Evolutionary conservation across 352 stramenopile species (phyloP).

Genomic region (Thraustotheca clavata): DNA sequence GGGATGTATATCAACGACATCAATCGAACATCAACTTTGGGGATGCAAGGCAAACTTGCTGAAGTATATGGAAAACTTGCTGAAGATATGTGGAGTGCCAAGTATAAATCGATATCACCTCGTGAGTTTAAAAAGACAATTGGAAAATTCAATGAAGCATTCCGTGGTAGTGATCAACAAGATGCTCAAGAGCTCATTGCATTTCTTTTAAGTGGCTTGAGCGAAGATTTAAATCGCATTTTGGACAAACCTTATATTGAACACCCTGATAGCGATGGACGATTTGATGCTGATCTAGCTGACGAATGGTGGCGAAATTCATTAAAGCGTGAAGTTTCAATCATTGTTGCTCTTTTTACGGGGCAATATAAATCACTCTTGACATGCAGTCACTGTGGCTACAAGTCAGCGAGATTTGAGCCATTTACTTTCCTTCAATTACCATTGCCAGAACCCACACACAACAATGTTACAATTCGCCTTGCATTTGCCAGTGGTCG

Average conservation of each 20-base stretch:
- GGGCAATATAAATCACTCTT: constrained; percentile 98
- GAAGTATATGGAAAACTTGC: constrained; percentile 93
- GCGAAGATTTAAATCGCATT: constrained; percentile 98
- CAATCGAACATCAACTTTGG: constrained; percentile 95
- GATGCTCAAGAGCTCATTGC: constrained; percentile 96
- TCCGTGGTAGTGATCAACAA: constrained; percentile 96
- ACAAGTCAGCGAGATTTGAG: constrained; percentile 91
- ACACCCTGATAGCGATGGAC: constrained; percentile 95
- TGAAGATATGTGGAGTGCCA: constrained; percentile 93
- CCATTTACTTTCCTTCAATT: constrained; percentile 88
- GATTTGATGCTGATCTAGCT: constrained; percentile 95
- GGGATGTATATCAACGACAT: constrained; percentile 89
- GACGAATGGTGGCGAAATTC: constrained; percentile 99
- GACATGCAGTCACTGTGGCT: constrained; percentile 93
- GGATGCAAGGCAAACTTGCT: constrained; percentile 91
- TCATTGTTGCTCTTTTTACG: constrained; percentile 99
- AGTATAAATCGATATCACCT: constrained; percentile 89
- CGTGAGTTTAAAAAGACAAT: constrained; percentile 91
- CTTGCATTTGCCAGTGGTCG: constrained; percentile 65
- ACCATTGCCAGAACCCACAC: constrained; percentile 77
- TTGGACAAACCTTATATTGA: constrained; percentile 96
- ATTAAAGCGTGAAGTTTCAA: constrained; percentile 95
- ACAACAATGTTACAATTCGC: constrained; percentile 73
- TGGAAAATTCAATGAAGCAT: constrained; percentile 94
- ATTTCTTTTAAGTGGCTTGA: constrained; percentile 95